Evolutionary conservation across 1,284 basidiomycete genomes (phyloP).

Genomic region (Apiotrichum mycotoxinovorans): DNA sequence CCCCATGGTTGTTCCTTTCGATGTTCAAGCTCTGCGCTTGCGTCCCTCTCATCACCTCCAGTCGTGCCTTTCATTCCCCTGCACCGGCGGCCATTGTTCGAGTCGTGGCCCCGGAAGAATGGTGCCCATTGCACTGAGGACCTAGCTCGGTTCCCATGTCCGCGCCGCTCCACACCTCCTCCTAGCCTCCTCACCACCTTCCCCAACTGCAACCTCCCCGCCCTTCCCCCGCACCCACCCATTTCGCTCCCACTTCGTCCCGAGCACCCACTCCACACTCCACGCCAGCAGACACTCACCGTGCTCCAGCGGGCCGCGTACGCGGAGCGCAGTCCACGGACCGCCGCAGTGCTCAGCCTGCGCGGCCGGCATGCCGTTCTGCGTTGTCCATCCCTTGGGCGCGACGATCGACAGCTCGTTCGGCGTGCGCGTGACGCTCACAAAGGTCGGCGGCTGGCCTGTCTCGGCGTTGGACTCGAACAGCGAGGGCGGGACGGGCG

Average conservation of each 20-base stretch:
- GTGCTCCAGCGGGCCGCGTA: slow-evolving; percentile 65
- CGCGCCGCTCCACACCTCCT: not conserved
- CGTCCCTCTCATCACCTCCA: no score
- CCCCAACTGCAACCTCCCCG: no score
- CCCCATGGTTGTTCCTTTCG: no score
- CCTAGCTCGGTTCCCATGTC: no score
- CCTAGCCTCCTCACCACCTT: not conserved
- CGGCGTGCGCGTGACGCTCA: slow-evolving; percentile 60
- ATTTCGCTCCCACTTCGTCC: not conserved
- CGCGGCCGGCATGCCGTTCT: slow-evolving; percentile 31
- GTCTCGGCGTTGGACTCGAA: slow-evolving; percentile 24
- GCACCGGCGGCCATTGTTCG: no score
- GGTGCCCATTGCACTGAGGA: no score
- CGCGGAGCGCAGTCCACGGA: slow-evolving; percentile 56
- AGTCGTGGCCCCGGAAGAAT: no score
- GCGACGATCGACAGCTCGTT: slow-evolving; percentile 63
- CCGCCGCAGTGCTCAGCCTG: slow-evolving; percentile 50
- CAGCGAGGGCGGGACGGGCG: slow-evolving; percentile 29
- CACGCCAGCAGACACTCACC: slow-evolving; percentile 47
- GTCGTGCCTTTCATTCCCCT: no score
- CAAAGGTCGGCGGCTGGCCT: slow-evolving; percentile 42
- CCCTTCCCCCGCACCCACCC: not conserved
- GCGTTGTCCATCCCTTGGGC: slow-evolving; percentile 27
- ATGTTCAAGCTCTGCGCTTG: no score
- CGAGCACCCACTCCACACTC: not conserved